These are phyloP conservation scores for Digitaria exilis DNA, from an alignment of 202 grass and related monocot species.

Conservation along the genomic window DNA sequence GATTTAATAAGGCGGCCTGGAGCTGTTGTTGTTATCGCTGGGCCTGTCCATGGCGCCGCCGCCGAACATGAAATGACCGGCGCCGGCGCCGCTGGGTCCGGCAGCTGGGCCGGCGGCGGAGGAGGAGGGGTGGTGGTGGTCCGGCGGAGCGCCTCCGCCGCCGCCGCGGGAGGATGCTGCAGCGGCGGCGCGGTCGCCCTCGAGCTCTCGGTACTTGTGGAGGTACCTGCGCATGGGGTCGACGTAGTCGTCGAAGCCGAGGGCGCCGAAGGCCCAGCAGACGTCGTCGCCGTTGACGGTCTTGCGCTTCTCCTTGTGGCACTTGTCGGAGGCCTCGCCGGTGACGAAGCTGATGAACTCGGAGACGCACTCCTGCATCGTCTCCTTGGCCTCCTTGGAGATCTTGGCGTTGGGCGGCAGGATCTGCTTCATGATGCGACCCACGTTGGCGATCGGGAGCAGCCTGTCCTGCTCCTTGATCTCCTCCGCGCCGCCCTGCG, in stretches of 20 bases:
- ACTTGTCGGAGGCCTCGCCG: conserved; percentile 90
- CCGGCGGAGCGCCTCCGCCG: too few relatives aligned
- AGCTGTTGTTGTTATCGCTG: conserved; percentile 44
- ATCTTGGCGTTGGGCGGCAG: conserved; percentile 93
- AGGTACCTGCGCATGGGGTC: conserved; percentile 86
- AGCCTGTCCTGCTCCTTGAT: conserved; percentile 90
- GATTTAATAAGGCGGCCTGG: conserved; percentile 57
- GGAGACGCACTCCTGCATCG: conserved; percentile 95
- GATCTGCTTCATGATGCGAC: conserved; percentile 92
- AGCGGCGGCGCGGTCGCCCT: conserved; percentile 62
- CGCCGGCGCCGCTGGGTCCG: too few relatives aligned
- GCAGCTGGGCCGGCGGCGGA: too few relatives aligned
- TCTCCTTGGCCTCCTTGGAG: conserved; percentile 97
- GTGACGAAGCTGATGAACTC: conserved; percentile 99
- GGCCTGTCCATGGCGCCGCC: conserved; percentile 52
- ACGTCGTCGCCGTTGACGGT: conserved; percentile 94
- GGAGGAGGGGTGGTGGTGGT: too few relatives aligned
- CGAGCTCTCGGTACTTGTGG: conserved; percentile 76
- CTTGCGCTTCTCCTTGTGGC: conserved; percentile 94
- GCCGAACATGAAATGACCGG: conserved; percentile 86
- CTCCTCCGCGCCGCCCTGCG: conserved; percentile 31
- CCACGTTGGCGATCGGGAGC: conserved; percentile 93
- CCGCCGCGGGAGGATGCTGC: conserved; percentile 36
- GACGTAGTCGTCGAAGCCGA: conserved; percentile 89
- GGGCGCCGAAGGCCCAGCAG: conserved; percentile 77